These are phyloP conservation scores for Colletotrichum godetiae DNA, from an alignment of 2,329 filamentous ascomycete species.

Conservation along the genomic window DNA sequence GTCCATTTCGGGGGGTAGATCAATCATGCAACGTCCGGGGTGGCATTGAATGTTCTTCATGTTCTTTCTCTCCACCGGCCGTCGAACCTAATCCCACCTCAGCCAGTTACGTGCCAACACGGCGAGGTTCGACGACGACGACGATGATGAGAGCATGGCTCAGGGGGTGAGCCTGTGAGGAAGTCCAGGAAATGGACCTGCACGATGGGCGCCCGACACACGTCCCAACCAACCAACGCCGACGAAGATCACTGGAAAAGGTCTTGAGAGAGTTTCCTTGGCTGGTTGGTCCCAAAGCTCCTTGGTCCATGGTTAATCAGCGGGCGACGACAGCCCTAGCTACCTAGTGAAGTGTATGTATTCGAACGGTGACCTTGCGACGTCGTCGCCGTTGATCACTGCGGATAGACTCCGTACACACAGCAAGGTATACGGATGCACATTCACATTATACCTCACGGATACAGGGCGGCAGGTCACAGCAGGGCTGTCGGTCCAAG, in stretches of 20 bases:
- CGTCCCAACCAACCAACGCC: background rate
- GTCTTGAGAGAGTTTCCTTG: background rate
- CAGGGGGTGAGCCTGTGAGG: background rate
- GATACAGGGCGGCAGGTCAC: background rate
- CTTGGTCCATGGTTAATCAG: constrained; percentile 7
- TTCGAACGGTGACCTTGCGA: background rate
- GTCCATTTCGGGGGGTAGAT: constrained; percentile 5
- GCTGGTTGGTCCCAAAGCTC: background rate
- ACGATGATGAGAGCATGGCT: background rate
- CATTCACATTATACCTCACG: no score
- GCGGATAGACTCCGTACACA: no score
- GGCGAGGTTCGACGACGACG: background rate
- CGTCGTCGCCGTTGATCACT: background rate
- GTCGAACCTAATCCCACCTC: background rate
- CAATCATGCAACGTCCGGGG: background rate
- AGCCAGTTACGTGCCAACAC: background rate
- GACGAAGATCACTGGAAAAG: background rate
- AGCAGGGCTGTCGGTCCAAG: background rate
- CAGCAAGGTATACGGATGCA: no score
- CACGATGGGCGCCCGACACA: background rate
- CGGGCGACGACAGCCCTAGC: background rate
- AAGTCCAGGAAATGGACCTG: background rate
- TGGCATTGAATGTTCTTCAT: background rate
- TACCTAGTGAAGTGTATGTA: background rate
- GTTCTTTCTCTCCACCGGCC: background rate